Base-by-base conservation (phyloP, 1,139 yeast species). In the Arxiozyma bovina region DNA sequence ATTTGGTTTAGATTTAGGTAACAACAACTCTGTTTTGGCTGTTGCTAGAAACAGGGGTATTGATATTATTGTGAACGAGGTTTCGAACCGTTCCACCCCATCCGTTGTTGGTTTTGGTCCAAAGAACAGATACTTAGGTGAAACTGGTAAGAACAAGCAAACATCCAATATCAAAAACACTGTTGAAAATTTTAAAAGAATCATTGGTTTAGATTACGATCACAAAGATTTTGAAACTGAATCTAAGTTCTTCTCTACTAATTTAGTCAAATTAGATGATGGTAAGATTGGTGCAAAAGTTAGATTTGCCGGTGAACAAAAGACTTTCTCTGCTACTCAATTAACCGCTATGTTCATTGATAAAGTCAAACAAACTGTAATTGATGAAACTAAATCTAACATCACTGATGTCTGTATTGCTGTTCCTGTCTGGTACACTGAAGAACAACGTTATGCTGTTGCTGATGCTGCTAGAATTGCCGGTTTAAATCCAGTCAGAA, bases 11-110 rank as follows among this genome's bases (percentile, higher is more conserved):
- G 99, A 93, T 83, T 85, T 93, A 73, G 99, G 99, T 77, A 90
- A 90, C 77, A 80, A 82, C 78, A 87, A 81, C 79, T 83, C 96
- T 61, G 97, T 91, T 64, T 81, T 93, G 70, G 98, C 97, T 50
- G 96, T 95, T 72, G 99, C 99, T 61, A 87, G 95, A 74, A 93
- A 93, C 82, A 85, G 98, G 79, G 98, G 98, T 70, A 93, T 94
- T 72, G 99, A 93, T 74, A 85, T 94, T 68, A 88, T 93, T 67
- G 98, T 93, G 77, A 94, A 94, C 73, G 99, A 93, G 75, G 99
- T 93, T 53, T 91, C 98, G 55, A 93, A 93, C 84, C 87, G 99
- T 76, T 75, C 95, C 63, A 93, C 99, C 45, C 99, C 99, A 60
- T 77, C 97, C 27, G 77, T 93, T 63, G 94, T 94, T 64, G 98